phyloP scores from a whole-genome alignment of 2,329 filamentous ascomycete species.

The Colletotrichum lini region DNA sequence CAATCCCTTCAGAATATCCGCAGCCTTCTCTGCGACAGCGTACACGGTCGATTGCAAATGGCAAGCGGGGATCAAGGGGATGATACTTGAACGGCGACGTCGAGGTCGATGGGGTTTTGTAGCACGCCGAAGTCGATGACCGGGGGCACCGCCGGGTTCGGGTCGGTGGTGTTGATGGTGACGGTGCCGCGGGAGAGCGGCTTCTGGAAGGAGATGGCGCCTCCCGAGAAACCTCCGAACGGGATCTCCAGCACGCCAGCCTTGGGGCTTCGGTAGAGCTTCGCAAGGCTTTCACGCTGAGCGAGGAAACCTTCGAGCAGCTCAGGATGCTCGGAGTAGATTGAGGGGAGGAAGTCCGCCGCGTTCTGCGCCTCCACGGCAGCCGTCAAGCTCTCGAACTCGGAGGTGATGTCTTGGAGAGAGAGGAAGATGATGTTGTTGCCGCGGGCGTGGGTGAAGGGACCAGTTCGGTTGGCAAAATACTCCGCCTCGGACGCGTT shows the following conservation, averaged over 20 bases:
- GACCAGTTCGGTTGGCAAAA: constrained; percentile 48
- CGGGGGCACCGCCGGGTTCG: constrained; percentile 51
- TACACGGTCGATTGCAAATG: constrained; percentile 54
- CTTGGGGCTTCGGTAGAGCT: constrained; percentile 48
- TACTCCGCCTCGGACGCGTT: constrained; percentile 51
- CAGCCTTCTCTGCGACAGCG: constrained; percentile 52
- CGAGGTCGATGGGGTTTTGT: constrained; percentile 56
- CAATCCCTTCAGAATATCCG: constrained; percentile 23
- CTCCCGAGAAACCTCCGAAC: constrained; percentile 50
- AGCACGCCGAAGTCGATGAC: constrained; percentile 56
- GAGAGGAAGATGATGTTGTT: constrained; percentile 36
- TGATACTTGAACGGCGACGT: constrained; percentile 48
- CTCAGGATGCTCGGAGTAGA: constrained; percentile 47
- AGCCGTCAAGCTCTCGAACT: constrained; percentile 46
- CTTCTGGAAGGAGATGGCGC: constrained; percentile 53
- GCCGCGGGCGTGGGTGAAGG: constrained; percentile 49
- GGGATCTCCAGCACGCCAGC: constrained; percentile 47
- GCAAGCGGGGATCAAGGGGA: constrained; percentile 49
- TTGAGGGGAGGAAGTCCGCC: constrained; percentile 50
- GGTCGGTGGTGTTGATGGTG: constrained; percentile 50
- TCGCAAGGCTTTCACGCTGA: constrained; percentile 52
- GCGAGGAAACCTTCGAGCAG: constrained; percentile 56
- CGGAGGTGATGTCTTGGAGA: constrained; percentile 49
- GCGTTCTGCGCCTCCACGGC: constrained; percentile 52
- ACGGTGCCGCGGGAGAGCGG: constrained; percentile 58